These are phyloP conservation scores for Juglanconis oblonga DNA, from an alignment of 2,329 filamentous ascomycete species.

Conservation along the genomic window DNA sequence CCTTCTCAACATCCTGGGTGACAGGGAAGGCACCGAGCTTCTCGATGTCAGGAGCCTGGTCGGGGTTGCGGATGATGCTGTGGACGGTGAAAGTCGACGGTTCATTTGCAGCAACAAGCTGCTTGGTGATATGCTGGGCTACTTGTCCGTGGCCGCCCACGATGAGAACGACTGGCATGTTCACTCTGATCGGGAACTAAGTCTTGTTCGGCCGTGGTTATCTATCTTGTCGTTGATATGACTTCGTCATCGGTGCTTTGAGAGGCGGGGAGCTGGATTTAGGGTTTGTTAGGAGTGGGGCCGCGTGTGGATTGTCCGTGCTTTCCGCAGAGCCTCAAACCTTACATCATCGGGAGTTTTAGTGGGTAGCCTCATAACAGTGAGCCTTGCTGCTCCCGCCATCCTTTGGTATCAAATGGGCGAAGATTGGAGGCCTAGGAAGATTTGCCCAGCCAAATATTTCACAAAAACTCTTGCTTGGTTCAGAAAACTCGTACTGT, in stretches of 20 bases:
- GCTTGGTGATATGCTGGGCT: constrained; percentile 12
- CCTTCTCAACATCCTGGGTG: constrained; percentile 39
- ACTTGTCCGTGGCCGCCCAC: constrained; percentile 17
- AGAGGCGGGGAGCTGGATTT: neutral
- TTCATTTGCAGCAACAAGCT: constrained; percentile 6
- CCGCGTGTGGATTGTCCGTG: neutral
- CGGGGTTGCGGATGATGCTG: constrained; percentile 27
- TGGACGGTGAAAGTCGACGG: constrained; percentile 18
- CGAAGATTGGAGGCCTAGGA: too few relatives aligned
- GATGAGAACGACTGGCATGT: constrained; percentile 10
- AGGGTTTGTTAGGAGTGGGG: neutral
- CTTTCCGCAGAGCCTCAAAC: neutral
- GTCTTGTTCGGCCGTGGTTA: constrained; percentile 2
- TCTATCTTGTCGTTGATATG: neutral
- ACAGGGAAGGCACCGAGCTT: constrained; percentile 39
- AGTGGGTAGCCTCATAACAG: neutral
- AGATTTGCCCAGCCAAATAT: too few relatives aligned
- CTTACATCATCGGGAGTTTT: neutral
- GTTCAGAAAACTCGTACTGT: too few relatives aligned
- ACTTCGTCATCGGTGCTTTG: neutral
- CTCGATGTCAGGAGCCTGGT: constrained; percentile 33
- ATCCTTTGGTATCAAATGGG: neutral
- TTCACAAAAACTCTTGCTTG: too few relatives aligned
- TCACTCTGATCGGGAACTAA: constrained; percentile 2
- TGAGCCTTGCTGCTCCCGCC: neutral